Evolutionary conservation across 2,329 filamentous ascomycete species (phyloP).

Genomic region (Neonectria punicea): DNA sequence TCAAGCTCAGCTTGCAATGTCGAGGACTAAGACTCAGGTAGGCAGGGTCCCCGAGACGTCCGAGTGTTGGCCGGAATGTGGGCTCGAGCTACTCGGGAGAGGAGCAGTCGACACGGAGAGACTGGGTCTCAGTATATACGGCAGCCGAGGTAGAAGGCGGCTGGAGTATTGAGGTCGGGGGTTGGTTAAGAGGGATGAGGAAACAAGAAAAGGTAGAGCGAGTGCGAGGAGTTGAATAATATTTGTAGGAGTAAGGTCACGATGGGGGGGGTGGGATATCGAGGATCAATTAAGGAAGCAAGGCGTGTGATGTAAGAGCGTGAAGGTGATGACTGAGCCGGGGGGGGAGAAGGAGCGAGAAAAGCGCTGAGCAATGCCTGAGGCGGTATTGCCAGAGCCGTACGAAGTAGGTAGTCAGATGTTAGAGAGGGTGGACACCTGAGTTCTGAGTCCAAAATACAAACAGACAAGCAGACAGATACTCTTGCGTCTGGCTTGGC

Average conservation of each 20-base stretch:
- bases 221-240: conserved; percentile 11
- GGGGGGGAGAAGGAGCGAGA: not conserved
- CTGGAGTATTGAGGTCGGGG: not conserved
- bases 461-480: not conserved
- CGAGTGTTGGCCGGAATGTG: not conserved
- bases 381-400: not conserved
- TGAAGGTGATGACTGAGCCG: conserved; percentile 17
- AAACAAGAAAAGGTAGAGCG: not conserved
- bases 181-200: not conserved
- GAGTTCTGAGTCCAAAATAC: not conserved
- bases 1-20: conserved; percentile 2
- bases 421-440: not conserved
- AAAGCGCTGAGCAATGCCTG: not conserved
- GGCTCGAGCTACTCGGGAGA: not conserved
- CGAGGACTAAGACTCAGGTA: not conserved
- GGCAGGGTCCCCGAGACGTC: not conserved
- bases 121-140: not conserved
- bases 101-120: not conserved
- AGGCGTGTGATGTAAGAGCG: conserved; percentile 14
- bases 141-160: not conserved
- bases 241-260: conserved; percentile 19
- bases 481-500: conserved; percentile 10
- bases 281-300: not conserved
- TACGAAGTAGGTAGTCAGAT: too few relatives aligned
- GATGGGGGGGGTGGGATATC: not conserved